phyloP scores from a whole-genome alignment of 1,284 basidiomycete genomes.

The Heterobasidion annosum region DNA sequence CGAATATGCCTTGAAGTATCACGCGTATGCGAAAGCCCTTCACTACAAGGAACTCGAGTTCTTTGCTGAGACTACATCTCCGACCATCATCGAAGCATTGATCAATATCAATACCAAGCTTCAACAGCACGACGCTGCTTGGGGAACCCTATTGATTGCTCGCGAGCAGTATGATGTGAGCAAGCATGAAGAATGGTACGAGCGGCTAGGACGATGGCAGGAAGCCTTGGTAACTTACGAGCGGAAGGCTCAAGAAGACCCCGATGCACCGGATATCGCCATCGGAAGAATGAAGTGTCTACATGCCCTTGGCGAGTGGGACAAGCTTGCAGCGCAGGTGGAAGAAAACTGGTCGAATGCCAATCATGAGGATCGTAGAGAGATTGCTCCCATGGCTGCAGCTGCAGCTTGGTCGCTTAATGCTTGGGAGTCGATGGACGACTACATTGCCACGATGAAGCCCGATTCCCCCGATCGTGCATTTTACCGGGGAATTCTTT shows the following conservation, averaged over 20 bases:
- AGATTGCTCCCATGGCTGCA: slow-evolving; percentile 94
- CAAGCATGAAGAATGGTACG: slow-evolving; percentile 96
- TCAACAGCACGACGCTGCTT: slow-evolving; percentile 94
- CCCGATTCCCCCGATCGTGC: slow-evolving; percentile 89
- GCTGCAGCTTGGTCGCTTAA: slow-evolving; percentile 96
- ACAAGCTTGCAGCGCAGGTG: slow-evolving; percentile 80
- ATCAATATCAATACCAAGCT: slow-evolving; percentile 97
- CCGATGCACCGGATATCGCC: slow-evolving; percentile 63
- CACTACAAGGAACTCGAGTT: slow-evolving; percentile 99
- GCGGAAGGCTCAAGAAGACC: slow-evolving; percentile 64
- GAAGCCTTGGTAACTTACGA: slow-evolving; percentile 89
- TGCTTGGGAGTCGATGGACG: slow-evolving; percentile 98
- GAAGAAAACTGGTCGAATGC: slow-evolving; percentile 87
- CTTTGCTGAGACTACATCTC: slow-evolving; percentile 76
- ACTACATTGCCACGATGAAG: slow-evolving; percentile 94
- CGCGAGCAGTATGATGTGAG: slow-evolving; percentile 79
- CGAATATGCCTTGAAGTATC: slow-evolving; percentile 89
- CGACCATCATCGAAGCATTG: slow-evolving; percentile 87
- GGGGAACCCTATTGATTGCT: slow-evolving; percentile 88
- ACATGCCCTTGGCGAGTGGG: slow-evolving; percentile 98
- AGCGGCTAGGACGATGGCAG: slow-evolving; percentile 94
- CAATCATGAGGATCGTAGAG: slow-evolving; percentile 76
- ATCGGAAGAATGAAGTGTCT: slow-evolving; percentile 93
- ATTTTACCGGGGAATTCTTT: slow-evolving; percentile 94
- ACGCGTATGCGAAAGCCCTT: slow-evolving; percentile 95